Percentiles rank a stretch among this genome's conserved stretches.
phyloP scores from a whole-genome alignment of 164 flowering plant genomes.

The Buxus sempervirens region DNA sequence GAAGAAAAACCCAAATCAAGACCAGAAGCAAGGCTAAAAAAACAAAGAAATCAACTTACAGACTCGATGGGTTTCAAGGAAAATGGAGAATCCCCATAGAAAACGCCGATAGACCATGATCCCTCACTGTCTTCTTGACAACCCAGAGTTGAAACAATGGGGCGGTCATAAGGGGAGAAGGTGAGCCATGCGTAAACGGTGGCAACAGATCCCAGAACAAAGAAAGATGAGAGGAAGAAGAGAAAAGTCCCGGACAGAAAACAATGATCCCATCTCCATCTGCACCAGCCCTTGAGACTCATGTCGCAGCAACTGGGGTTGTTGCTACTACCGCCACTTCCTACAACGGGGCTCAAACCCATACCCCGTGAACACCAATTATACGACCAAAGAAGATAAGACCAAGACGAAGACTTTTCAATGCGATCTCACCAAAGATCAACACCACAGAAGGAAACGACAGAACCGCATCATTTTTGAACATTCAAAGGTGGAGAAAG shows the following conservation, averaged over 20 bases:
- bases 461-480: no score
- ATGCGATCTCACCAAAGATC: no score
- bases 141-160: slow-evolving; percentile 32
- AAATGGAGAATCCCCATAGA: slow-evolving; percentile 82
- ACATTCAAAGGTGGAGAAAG: no score
- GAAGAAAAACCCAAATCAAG: background rate
- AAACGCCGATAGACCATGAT: slow-evolving; percentile 89
- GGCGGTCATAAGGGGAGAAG: slow-evolving; percentile 25
- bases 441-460: no score
- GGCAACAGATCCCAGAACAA: slow-evolving; percentile 38
- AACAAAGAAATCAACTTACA: slow-evolving; percentile 28
- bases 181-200: slow-evolving; percentile 42
- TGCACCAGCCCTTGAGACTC: slow-evolving; percentile 46
- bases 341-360: slow-evolving; percentile 20
- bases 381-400: no score
- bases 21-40: no score
- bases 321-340: background rate
- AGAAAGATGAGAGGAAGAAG: slow-evolving; percentile 33
- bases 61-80: slow-evolving; percentile 71
- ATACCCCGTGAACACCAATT: background rate
- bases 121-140: slow-evolving; percentile 82
- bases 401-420: no score
- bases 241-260: slow-evolving; percentile 32
- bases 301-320: slow-evolving; percentile 26
- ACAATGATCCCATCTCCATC: slow-evolving; percentile 39